A percentile compares a stretch with the other conserved stretches of the same genome.
Conservation (phyloP, 371 early-diverging fungal genomes). For the Syncephalastrum sp. region DNA sequence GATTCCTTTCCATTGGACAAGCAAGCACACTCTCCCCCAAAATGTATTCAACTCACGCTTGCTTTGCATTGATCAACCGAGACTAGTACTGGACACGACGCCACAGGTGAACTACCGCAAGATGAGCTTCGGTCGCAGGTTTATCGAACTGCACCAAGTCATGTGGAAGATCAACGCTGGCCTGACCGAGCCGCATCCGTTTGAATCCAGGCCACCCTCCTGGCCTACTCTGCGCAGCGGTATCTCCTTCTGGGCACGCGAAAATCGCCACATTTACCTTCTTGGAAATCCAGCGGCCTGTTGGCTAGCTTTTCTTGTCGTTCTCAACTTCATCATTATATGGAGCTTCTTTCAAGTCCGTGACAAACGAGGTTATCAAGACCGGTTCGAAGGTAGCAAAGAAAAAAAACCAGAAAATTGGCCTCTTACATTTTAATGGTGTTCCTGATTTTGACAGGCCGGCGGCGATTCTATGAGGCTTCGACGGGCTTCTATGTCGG, state of each 20-base stretch:
- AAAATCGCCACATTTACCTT: constrained; percentile 79
- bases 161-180: constrained; percentile 87
- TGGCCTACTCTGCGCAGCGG: constrained; percentile 89
- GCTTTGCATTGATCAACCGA: not conserved
- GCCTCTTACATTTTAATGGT: not conserved
- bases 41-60: too few relatives aligned
- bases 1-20: not conserved
- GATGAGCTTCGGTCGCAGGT: constrained; percentile 75
- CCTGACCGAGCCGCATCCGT: constrained; percentile 85
- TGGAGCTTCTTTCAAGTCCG: constrained; percentile 63
- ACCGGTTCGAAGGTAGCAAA: constrained; percentile 52
- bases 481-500: constrained; percentile 79
- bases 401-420: not conserved
- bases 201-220: constrained; percentile 74
- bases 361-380: constrained; percentile 72
- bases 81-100: too few relatives aligned
- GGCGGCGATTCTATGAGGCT: constrained; percentile 47
- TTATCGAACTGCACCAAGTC: constrained; percentile 73
- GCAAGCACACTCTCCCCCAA: too few relatives aligned
- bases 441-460: constrained; percentile 5
- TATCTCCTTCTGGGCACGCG: constrained; percentile 87
- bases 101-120: constrained; percentile 32
- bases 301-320: constrained; percentile 76
- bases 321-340: constrained; percentile 60
- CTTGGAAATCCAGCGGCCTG: constrained; percentile 97